phyloP scores from a whole-genome alignment of 495 filamentous ascomycete species.

The Daldinia concentrica region DNA sequence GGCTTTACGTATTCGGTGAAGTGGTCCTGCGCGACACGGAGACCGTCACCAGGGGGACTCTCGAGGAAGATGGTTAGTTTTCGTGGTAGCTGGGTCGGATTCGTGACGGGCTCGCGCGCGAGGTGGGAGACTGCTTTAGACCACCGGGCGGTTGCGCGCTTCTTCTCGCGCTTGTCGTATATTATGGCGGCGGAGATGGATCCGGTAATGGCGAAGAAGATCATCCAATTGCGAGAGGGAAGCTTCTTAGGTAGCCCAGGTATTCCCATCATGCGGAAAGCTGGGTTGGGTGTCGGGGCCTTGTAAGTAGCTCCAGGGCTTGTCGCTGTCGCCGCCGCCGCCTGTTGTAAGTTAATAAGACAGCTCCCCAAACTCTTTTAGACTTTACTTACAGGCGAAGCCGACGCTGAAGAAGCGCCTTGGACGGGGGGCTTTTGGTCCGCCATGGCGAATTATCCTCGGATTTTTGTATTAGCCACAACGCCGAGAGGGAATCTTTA shows the following conservation, averaged over 20 bases:
- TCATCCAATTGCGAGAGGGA: constrained; percentile 96
- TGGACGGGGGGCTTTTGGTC: constrained; percentile 29
- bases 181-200: constrained; percentile 79
- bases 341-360: constrained; percentile 14
- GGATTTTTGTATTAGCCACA: background rate
- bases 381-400: constrained; percentile 15
- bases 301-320: constrained; percentile 53
- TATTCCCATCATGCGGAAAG: constrained; percentile 80
- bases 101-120: constrained; percentile 74
- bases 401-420: constrained; percentile 19
- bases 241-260: constrained; percentile 83
- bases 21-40: constrained; percentile 85
- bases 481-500: background rate
- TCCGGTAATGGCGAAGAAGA: constrained; percentile 83
- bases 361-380: too few species aligned
- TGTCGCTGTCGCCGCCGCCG: constrained; percentile 16
- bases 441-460: constrained; percentile 27
- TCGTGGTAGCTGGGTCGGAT: constrained; percentile 75
- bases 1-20: constrained; percentile 97
- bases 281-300: constrained; percentile 69
- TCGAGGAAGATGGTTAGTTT: constrained; percentile 88
- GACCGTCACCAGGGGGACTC: constrained; percentile 83
- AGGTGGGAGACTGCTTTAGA: constrained; percentile 85
- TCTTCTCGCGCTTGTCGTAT: constrained; percentile 92
- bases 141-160: constrained; percentile 85